Percentiles rank a stretch among this genome's conserved stretches.
phyloP scores from a whole-genome alignment of 345 rosid genomes.

The Crucihimalaya himalaica region DNA sequence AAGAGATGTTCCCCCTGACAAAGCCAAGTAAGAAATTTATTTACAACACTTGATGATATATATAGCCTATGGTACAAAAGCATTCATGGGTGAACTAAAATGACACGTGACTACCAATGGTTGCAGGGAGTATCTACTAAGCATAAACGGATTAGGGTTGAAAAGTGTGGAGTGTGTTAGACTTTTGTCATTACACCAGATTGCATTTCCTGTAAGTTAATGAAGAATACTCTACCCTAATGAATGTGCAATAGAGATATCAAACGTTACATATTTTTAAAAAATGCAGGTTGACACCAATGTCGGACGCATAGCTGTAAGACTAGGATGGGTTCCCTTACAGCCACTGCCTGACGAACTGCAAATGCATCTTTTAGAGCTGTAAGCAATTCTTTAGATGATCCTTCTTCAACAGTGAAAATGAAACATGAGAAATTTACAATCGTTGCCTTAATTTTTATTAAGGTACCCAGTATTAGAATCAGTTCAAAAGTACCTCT shows the following conservation, averaged over 20 bases:
- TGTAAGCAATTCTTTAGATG: constrained; percentile 49
- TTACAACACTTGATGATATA: constrained; percentile 4
- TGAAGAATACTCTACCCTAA: neutral
- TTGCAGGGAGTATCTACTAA: constrained; percentile 77
- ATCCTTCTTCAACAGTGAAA: neutral
- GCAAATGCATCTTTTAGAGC: constrained; percentile 83
- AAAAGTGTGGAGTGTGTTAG: constrained; percentile 96
- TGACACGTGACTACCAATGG: constrained; percentile 8
- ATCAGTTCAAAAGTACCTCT: constrained; percentile 79
- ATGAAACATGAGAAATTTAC: neutral
- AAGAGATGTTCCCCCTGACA: constrained; percentile 78
- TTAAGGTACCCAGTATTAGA: constrained; percentile 79
- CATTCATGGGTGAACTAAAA: neutral
- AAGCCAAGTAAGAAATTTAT: constrained; percentile 69
- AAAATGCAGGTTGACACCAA: constrained; percentile 81
- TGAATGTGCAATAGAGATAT: constrained; percentile 18
- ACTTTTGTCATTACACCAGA: constrained; percentile 83
- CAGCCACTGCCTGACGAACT: constrained; percentile 90
- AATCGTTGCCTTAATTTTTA: neutral
- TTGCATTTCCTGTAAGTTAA: constrained; percentile 84
- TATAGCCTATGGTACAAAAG: neutral
- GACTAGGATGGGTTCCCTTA: constrained; percentile 96
- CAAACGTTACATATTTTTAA: neutral
- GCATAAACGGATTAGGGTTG: constrained; percentile 75
- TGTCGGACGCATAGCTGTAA: constrained; percentile 91